Evolutionary conservation across 208 protist species (phyloP).

Genomic region (Lotmaria passim): DNA sequence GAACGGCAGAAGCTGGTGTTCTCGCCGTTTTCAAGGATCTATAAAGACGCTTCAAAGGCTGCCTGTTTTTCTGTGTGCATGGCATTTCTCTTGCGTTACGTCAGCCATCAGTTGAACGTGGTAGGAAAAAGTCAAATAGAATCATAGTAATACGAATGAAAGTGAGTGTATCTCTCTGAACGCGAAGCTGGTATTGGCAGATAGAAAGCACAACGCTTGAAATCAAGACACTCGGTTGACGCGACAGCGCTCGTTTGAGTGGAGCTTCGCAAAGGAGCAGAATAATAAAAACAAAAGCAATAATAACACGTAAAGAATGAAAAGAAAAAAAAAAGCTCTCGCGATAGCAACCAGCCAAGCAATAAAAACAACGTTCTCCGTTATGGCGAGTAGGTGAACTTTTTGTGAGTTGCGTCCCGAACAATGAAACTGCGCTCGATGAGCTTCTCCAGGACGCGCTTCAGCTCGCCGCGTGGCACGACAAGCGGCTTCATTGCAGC

Average conservation of each 20-base stretch:
- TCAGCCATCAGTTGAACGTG: neutral
- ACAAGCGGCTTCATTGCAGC: conserved; percentile 13
- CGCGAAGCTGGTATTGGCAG: no score
- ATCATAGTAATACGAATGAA: neutral
- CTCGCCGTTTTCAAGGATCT: no score
- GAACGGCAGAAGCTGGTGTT: no score
- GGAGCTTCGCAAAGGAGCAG: no score
- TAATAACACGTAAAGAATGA: neutral
- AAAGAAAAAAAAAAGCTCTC: conserved; percentile 8
- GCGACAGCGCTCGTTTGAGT: no score
- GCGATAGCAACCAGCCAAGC: neutral
- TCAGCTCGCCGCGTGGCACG: conserved; percentile 45
- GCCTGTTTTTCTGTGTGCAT: neutral
- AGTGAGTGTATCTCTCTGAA: neutral
- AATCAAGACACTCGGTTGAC: no score
- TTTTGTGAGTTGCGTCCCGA: conserved; percentile 34
- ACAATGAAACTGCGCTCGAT: conserved; percentile 56
- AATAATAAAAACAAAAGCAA: no score
- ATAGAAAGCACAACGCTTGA: no score
- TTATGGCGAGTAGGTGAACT: conserved; percentile 39
- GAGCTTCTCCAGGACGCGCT: conserved; percentile 63
- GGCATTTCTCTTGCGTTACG: no score
- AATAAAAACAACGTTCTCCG: neutral
- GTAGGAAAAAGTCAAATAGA: neutral
- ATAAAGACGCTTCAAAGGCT: no score